Percentiles rank a stretch among this genome's conserved stretches.
phyloP scores from a whole-genome alignment of 1,139 yeast species.

The Pneumocystis carinii region DNA sequence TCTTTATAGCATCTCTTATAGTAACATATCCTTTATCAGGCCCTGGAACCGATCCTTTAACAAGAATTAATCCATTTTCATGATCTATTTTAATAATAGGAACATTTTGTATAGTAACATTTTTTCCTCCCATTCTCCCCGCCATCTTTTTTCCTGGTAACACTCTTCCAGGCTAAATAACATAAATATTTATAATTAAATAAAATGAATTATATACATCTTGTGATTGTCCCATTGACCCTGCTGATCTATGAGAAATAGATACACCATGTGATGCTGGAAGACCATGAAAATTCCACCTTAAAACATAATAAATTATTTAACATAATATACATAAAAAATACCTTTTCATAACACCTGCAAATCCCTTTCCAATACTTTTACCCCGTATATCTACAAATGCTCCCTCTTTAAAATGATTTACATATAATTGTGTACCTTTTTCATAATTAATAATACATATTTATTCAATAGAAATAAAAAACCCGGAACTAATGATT shows the following conservation, averaged over 20 bases:
- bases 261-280: conserved; percentile 95
- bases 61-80: conserved; percentile 62
- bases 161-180: conserved; percentile 68
- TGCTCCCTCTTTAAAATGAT: conserved; percentile 73
- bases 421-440: conserved; percentile 69
- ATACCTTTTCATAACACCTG: conserved; percentile 96
- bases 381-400: conserved; percentile 63
- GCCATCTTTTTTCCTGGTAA: conserved; percentile 97
- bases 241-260: conserved; percentile 84
- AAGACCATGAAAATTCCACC: conserved; percentile 57
- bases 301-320: neutral
- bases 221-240: conserved; percentile 70
- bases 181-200: conserved; percentile 36
- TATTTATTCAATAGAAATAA: neutral
- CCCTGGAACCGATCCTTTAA: conserved; percentile 88
- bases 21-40: conserved; percentile 62
- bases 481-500: neutral
- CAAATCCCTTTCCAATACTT: conserved; percentile 91
- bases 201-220: neutral
- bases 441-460: conserved; percentile 32
- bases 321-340: conserved; percentile 17
- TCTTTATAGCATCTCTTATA: conserved; percentile 61
- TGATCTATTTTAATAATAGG: conserved; percentile 68
- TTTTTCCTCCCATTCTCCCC: conserved; percentile 80
- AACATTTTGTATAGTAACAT: conserved; percentile 60